These are phyloP conservation scores for Trichoderma sp. DNA, from an alignment of 2,329 filamentous ascomycete species.

Conservation along the genomic window DNA sequence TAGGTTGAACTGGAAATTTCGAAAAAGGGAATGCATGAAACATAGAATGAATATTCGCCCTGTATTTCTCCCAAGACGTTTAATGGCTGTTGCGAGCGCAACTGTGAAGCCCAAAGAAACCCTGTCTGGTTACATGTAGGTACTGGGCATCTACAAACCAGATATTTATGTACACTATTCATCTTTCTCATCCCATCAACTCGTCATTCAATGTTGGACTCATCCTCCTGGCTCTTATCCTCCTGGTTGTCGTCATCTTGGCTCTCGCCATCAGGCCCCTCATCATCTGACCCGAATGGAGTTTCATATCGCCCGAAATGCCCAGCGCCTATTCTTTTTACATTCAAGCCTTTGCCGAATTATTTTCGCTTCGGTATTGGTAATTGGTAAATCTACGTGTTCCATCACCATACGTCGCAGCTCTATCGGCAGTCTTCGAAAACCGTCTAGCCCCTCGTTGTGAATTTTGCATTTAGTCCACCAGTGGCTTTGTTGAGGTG, in stretches of 20 bases:
- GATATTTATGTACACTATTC: background rate
- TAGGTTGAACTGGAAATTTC: conserved; percentile 31
- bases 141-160: no score
- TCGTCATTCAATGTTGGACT: background rate
- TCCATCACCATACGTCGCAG: accelerated
- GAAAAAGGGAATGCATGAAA: conserved; percentile 19
- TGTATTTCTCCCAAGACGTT: background rate
- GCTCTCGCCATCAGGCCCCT: no score
- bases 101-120: background rate
- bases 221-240: background rate
- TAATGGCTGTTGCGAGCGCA: background rate
- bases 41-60: conserved; percentile 8
- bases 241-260: no score
- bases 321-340: no score
- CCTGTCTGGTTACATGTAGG: background rate
- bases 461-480: background rate
- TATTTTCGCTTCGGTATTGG: no score
- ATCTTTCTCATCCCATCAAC: background rate
- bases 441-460: accelerated
- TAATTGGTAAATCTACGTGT: background rate
- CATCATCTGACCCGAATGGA: no score
- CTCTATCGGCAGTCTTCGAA: background rate
- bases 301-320: no score
- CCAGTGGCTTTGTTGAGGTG: background rate
- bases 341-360: no score